Evolutionary conservation across 345 rosid species (phyloP).

Genomic region (Hirschfeldia incana): DNA sequence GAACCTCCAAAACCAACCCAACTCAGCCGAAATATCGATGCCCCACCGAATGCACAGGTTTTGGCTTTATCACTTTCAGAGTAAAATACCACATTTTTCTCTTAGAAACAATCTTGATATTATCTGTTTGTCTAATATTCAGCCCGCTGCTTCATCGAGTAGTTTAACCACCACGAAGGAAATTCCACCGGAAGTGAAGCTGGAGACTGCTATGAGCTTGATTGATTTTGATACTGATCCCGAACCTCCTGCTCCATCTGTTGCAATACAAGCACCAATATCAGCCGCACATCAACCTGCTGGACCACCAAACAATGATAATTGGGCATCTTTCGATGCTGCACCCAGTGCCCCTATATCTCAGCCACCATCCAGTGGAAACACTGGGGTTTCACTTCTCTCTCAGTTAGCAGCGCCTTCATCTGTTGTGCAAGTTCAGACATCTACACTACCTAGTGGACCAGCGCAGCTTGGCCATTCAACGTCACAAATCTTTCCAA

Average conservation of each 20-base stretch:
- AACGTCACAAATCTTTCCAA: slow-evolving; percentile 43
- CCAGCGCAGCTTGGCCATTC: slow-evolving; percentile 36
- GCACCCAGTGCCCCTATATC: slow-evolving; percentile 39
- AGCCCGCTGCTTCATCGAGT: slow-evolving; percentile 71
- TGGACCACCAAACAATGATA: slow-evolving; percentile 41
- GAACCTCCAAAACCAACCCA: slow-evolving; percentile 81
- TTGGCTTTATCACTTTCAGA: slow-evolving; percentile 17
- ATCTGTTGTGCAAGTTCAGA: slow-evolving; percentile 48
- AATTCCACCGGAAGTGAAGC: slow-evolving; percentile 64
- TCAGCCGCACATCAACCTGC: slow-evolving; percentile 34
- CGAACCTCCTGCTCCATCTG: slow-evolving; percentile 53
- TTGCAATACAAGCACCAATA: slow-evolving; percentile 41
- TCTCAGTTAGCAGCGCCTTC: slow-evolving; percentile 65
- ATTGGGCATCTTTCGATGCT: slow-evolving; percentile 40
- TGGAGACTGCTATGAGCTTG: slow-evolving; percentile 64
- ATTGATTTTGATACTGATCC: slow-evolving; percentile 93
- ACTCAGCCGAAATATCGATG: slow-evolving; percentile 53
- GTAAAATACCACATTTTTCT: neutral
- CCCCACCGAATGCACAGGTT: slow-evolving; percentile 60
- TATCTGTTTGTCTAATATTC: slow-evolving; percentile 16
- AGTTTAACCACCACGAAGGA: slow-evolving; percentile 62
- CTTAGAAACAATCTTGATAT: no score
- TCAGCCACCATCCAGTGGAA: slow-evolving; percentile 54
- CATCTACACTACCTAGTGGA: slow-evolving; percentile 1
- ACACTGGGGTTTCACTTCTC: slow-evolving; percentile 73